Evolutionary conservation across 2,329 filamentous ascomycete genomes (phyloP), one percentile per base, ranked within the genome.

Genomic region (Ustulina deusta): DNA sequence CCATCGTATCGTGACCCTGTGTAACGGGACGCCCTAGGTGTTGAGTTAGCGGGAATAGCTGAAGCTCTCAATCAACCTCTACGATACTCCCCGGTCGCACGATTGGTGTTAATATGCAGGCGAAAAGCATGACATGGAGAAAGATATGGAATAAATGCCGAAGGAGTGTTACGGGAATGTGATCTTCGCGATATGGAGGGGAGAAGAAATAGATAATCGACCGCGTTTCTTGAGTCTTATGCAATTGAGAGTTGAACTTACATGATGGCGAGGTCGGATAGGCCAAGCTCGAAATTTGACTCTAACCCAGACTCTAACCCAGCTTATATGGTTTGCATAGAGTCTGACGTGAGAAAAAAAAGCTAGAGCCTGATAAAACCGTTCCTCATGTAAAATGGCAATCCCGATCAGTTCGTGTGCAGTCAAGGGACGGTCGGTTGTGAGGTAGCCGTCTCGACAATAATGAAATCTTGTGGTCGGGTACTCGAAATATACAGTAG

Each of bases 1-100:
- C 85, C 83, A 76, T 90, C 88, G 80, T 90, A 90, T 75, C 88
- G 86, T 73, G 87, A 85, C 77, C 83, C 83, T 74, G 80, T 79
- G 77, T 88, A 87, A 82, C 86, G 83, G 69, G 82, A 85, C 74
- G 80, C 78, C 86, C 84, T 86, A 15, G 6, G 34, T 22, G 15
- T 22, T 22, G 6, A 3, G 34, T 70, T 56, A 73, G 65, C 72
- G 66, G 57, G 69, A 71, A 32, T 20, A 29, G 49, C 32, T 10
- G 13, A 42, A 27, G 32, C 6, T 13, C 48, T 61, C 40, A n/a
- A 27, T 27, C 38, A n/a, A 17, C n/a, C 11, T 27, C 44, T 17
- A 54, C n/a, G 10, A 46, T 56, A 9, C 6, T 36, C 32, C 13
- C 40, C 13, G 2, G 40, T 10, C 36, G 42, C 40, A 22, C 9